phyloP scores from a whole-genome alignment of 257 asterid genomes.

The Solanum rostratum region DNA sequence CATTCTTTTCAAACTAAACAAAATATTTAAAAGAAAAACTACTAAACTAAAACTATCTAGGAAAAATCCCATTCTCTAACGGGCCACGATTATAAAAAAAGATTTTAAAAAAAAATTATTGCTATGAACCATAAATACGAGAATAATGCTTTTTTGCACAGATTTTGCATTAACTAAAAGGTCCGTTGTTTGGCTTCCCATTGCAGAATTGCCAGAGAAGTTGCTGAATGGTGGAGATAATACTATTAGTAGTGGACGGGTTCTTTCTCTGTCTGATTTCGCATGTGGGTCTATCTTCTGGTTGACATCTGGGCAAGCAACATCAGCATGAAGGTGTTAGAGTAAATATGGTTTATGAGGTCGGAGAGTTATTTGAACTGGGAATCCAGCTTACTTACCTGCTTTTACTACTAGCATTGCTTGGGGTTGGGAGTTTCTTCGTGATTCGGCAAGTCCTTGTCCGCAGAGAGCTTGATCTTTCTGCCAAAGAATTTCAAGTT shows the following conservation, averaged over 20 bases:
- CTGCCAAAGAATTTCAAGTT: conserved; percentile 97
- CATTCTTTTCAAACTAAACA: no score
- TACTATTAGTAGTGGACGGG: conserved; percentile 13
- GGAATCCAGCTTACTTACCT: conserved; percentile 97
- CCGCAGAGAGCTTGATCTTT: conserved; percentile 96
- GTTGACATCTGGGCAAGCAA: conserved; percentile 46
- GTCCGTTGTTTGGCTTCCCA: not conserved
- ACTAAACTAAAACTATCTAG: no score
- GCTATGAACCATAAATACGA: not conserved
- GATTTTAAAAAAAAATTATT: no score
- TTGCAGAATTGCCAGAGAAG: conserved; percentile 33
- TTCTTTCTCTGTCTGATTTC: conserved; percentile 21
- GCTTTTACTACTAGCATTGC: conserved; percentile 82
- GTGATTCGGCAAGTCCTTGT: conserved; percentile 97
- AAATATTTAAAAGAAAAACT: no score
- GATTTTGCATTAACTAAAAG: not conserved
- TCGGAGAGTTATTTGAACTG: conserved; percentile 85
- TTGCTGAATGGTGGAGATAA: conserved; percentile 21
- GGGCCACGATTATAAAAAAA: no score
- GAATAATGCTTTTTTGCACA: not conserved
- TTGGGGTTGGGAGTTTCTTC: conserved; percentile 79
- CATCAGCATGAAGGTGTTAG: conserved; percentile 50
- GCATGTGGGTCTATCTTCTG: conserved; percentile 41
- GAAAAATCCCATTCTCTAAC: no score
- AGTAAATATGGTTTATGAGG: conserved; percentile 55